These are phyloP conservation scores for Penicillium roqueforti DNA, from an alignment of 495 filamentous ascomycete species.

Conservation along the genomic window DNA sequence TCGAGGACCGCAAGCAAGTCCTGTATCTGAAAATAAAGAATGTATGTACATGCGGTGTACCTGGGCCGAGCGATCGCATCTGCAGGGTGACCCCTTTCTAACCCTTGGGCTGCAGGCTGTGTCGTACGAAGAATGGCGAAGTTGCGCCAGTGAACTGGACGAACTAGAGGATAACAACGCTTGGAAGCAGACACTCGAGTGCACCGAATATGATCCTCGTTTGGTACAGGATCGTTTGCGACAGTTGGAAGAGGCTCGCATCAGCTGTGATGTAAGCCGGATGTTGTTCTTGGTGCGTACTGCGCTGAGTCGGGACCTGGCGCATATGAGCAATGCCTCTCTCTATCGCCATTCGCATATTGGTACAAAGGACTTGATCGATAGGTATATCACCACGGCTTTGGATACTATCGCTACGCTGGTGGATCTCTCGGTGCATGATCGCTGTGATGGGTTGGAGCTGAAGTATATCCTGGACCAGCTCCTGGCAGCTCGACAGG, in stretches of 20 bases:
- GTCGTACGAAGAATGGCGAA: conserved; percentile 56
- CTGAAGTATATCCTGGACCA: conserved; percentile 66
- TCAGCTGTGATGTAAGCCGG: conserved; percentile 63
- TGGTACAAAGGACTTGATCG: conserved; percentile 83
- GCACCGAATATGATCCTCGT: conserved; percentile 62
- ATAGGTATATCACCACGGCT: conserved; percentile 78
- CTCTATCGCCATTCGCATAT: conserved; percentile 82
- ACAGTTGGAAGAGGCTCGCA: conserved; percentile 71
- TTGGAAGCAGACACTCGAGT: conserved; percentile 72
- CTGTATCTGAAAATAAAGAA: conserved; percentile 58
- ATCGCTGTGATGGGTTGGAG: conserved; percentile 52
- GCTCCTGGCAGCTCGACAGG: conserved; percentile 73
- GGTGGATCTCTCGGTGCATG: conserved; percentile 58
- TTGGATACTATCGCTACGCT: conserved; percentile 66
- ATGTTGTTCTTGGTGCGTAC: conserved; percentile 85
- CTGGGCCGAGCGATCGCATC: conserved; percentile 7
- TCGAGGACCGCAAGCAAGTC: conserved; percentile 59
- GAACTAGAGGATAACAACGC: conserved; percentile 70
- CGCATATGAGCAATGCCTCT: conserved; percentile 76
- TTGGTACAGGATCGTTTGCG: conserved; percentile 65
- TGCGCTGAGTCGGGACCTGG: conserved; percentile 71
- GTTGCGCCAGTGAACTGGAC: conserved; percentile 74
- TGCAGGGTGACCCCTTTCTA: conserved; percentile 15
- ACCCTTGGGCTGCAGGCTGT: conserved; percentile 46
- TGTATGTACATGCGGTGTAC: conserved; percentile 35